These are phyloP conservation scores for Lophiostoma macrostomum DNA, from an alignment of 495 filamentous ascomycete genomes.

Conservation along the genomic window DNA sequence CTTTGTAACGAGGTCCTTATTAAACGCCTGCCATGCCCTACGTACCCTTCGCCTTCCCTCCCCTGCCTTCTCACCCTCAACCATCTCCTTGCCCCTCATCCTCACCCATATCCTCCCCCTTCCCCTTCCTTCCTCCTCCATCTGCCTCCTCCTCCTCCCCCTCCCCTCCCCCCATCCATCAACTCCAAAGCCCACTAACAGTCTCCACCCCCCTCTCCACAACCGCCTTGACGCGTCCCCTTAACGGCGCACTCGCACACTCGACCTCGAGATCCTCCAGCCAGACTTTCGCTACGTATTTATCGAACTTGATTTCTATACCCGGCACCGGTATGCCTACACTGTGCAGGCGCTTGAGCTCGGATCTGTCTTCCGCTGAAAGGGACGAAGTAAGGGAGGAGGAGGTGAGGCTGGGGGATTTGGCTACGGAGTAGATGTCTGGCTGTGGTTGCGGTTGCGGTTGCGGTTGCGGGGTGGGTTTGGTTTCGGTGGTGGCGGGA, in stretches of 20 bases:
- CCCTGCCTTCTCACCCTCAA: too few relatives aligned
- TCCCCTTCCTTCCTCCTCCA: neutral
- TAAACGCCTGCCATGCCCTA: too few relatives aligned
- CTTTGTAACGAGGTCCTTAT: too few relatives aligned
- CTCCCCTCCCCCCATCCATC: neutral
- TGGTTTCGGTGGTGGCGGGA: slow-evolving; percentile 16
- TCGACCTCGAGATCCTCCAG: slow-evolving; percentile 89
- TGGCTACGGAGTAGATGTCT: slow-evolving; percentile 36
- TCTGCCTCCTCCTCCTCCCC: slow-evolving; percentile 1
- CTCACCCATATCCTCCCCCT: neutral
- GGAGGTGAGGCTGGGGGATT: slow-evolving; percentile 6
- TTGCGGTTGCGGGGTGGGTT: neutral
- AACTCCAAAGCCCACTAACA: slow-evolving; percentile 68
- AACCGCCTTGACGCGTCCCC: slow-evolving; percentile 78
- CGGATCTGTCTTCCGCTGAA: slow-evolving; percentile 45
- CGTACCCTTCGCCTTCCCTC: too few relatives aligned
- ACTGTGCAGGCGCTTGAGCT: slow-evolving; percentile 67
- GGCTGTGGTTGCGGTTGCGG: slow-evolving; percentile 22
- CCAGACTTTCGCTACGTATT: slow-evolving; percentile 84
- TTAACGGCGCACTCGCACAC: slow-evolving; percentile 67
- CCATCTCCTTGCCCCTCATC: too few relatives aligned
- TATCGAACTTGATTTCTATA: slow-evolving; percentile 81
- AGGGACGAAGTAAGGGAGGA: neutral
- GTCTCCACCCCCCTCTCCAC: slow-evolving; percentile 92
- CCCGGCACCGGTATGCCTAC: slow-evolving; percentile 87